phyloP scores from a whole-genome alignment of 306 rosid species.

The Dicorynia guianensis region DNA sequence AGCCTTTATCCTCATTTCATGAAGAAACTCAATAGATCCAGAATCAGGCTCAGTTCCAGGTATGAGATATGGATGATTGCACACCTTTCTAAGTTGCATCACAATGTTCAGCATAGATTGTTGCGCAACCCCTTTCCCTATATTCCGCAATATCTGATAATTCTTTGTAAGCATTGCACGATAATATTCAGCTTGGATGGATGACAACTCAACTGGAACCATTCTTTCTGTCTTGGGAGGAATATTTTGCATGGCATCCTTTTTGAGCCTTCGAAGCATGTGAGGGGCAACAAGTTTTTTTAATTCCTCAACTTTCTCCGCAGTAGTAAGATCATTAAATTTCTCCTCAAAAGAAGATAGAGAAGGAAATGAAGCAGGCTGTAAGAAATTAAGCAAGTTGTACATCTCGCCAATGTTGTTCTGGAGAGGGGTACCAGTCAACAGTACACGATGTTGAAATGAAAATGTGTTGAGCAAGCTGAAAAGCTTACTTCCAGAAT shows the following conservation, averaged over 20 bases:
- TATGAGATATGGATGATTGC: constrained; percentile 99
- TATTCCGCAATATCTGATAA: constrained; percentile 90
- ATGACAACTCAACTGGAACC: constrained; percentile 99
- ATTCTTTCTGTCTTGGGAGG: constrained; percentile 99
- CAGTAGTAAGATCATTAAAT: constrained; percentile 90
- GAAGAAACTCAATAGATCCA: constrained; percentile 93
- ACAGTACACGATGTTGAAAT: constrained; percentile 93
- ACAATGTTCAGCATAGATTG: constrained; percentile 98
- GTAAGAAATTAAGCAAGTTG: constrained; percentile 97
- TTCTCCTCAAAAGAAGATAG: constrained; percentile 91
- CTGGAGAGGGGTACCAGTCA: constrained; percentile 99
- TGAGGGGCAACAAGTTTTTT: constrained; percentile 99
- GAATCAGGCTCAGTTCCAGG: constrained; percentile 98
- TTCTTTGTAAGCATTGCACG: constrained; percentile 99
- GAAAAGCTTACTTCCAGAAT: constrained; percentile 97
- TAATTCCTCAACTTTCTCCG: constrained; percentile 95
- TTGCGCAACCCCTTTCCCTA: constrained; percentile 96
- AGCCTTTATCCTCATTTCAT: constrained; percentile 99
- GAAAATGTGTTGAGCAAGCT: constrained; percentile 93
- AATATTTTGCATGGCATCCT: constrained; percentile 98
- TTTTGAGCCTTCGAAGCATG: constrained; percentile 99
- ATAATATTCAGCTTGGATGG: constrained; percentile 99
- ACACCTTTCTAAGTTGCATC: constrained; percentile 98
- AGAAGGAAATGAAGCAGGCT: constrained; percentile 98
- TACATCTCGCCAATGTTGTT: constrained; percentile 99